These are phyloP conservation scores for Flaveria robusta DNA, from an alignment of 129 eudicot genomes.

Conservation along the genomic window DNA sequence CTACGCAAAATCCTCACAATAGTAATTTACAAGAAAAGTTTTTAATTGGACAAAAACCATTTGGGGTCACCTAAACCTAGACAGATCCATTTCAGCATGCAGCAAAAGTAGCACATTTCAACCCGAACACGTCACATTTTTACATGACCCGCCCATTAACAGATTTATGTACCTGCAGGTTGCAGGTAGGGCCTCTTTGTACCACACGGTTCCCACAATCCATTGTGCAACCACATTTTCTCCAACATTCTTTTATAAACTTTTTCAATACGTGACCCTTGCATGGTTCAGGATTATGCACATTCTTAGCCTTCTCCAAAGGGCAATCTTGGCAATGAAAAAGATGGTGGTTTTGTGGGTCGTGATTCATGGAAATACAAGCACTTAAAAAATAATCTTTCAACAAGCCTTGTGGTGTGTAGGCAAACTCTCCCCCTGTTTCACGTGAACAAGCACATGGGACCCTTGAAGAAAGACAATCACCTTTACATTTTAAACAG, in stretches of 20 bases:
- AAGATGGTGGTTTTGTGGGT: constrained; percentile 42
- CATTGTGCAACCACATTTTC: constrained; percentile 86
- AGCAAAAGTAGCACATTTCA: neutral
- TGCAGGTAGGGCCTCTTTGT: constrained; percentile 68
- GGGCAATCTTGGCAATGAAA: constrained; percentile 69
- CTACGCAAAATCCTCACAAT: neutral
- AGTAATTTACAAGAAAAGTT: neutral
- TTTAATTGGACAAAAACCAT: neutral
- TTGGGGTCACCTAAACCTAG: neutral
- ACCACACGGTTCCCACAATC: constrained; percentile 85
- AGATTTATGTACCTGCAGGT: constrained; percentile 59
- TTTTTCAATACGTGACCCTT: constrained; percentile 68
- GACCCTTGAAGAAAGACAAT: constrained; percentile 60
- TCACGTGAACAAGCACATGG: constrained; percentile 88
- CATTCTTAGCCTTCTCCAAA: constrained; percentile 61
- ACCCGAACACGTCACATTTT: neutral
- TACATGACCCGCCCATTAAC: neutral
- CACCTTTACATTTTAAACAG: constrained; percentile 57
- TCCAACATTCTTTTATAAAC: constrained; percentile 91
- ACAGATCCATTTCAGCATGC: neutral
- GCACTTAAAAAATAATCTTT: constrained; percentile 51
- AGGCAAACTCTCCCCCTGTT: constrained; percentile 83
- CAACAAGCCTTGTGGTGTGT: constrained; percentile 64
- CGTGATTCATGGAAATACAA: constrained; percentile 46
- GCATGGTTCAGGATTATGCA: constrained; percentile 48